phyloP scores from a whole-genome alignment of 352 stramenopile genomes.

The Aphanomyces cochlioides region DNA sequence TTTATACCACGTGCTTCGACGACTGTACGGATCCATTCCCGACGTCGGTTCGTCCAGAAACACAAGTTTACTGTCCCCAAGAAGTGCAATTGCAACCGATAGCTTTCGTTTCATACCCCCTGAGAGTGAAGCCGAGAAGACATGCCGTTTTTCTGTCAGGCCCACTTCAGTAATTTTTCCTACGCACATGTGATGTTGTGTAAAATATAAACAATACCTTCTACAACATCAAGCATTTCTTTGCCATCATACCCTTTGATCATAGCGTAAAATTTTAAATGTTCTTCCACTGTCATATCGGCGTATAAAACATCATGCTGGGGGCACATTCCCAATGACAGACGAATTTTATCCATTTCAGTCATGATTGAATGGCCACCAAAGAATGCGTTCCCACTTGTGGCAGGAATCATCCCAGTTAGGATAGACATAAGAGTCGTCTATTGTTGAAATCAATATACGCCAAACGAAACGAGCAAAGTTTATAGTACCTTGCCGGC shows the following conservation, averaged over 20 bases:
- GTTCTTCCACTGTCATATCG: constrained; percentile 93
- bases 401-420: constrained; percentile 61
- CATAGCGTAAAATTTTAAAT: constrained; percentile 91
- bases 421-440: constrained; percentile 81
- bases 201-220: neutral
- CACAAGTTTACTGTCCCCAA: constrained; percentile 68
- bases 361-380: constrained; percentile 49
- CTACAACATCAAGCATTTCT: constrained; percentile 4
- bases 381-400: constrained; percentile 54
- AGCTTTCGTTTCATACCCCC: constrained; percentile 80
- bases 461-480: neutral
- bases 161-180: constrained; percentile 87
- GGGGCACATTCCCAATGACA: constrained; percentile 93
- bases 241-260: constrained; percentile 79
- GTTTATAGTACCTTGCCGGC: constrained; percentile 65
- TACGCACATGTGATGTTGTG: constrained; percentile 16
- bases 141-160: constrained; percentile 80
- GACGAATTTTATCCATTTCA: constrained; percentile 84
- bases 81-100: constrained; percentile 67
- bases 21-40: constrained; percentile 92
- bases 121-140: constrained; percentile 52
- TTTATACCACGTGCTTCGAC: constrained; percentile 37
- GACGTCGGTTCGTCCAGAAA: constrained; percentile 89
- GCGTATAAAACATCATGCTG: constrained; percentile 97
- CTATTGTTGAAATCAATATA: neutral